phyloP scores from a whole-genome alignment of 306 rosid species.

The Luffa aegyptiaca region DNA sequence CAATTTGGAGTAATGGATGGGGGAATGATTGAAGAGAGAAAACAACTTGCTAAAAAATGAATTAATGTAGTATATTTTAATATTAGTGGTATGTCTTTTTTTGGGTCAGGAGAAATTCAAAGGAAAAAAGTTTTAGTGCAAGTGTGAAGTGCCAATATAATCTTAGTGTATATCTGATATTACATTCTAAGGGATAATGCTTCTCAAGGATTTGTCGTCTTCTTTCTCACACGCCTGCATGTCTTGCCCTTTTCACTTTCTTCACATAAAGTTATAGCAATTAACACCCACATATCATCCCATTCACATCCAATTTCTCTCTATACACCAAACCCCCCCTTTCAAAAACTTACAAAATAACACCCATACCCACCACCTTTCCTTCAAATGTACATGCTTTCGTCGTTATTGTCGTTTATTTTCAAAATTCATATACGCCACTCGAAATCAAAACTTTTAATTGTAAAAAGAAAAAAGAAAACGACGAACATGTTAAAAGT shows the following conservation, averaged over 20 bases:
- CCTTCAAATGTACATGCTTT: no score
- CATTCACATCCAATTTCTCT: background rate
- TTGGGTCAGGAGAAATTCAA: constrained; percentile 2
- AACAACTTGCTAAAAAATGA: constrained; percentile 16
- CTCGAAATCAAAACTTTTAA: no score
- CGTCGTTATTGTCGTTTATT: no score
- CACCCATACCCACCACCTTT: background rate
- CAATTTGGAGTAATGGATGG: constrained; percentile 35
- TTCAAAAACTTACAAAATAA: background rate
- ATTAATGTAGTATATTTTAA: background rate
- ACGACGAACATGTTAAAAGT: no score
- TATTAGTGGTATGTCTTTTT: constrained; percentile 41
- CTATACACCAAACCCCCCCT: background rate
- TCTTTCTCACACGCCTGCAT: constrained; percentile 46
- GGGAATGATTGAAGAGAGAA: constrained; percentile 41
- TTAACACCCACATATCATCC: background rate
- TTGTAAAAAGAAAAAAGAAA: no score
- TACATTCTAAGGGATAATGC: constrained; percentile 1
- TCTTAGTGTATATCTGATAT: background rate
- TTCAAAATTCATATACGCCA: no score
- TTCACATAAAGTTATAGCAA: constrained; percentile 13
- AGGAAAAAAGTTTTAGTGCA: background rate
- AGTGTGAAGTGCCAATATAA: background rate
- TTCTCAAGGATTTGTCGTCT: constrained; percentile 41
- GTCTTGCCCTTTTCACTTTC: constrained; percentile 81